Percentiles rank a stretch among this genome's conserved stretches.
phyloP scores from a whole-genome alignment of 495 filamentous ascomycete genomes.

The Annulohypoxylon stygium region DNA sequence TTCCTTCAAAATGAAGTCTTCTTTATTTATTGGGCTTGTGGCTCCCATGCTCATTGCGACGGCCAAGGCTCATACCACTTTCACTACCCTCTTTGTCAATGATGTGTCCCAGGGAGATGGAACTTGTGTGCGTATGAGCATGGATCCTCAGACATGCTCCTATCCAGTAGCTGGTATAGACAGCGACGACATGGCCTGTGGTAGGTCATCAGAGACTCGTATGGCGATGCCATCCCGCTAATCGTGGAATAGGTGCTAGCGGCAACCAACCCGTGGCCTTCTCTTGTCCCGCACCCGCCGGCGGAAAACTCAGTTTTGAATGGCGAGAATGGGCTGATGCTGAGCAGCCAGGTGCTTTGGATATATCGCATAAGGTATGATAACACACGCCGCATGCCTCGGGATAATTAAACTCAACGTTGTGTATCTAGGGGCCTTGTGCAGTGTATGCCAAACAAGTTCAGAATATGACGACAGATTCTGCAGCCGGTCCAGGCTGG shows the following conservation, averaged over 20 bases:
- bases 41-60: constrained; percentile 49
- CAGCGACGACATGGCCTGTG: constrained; percentile 77
- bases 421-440: constrained; percentile 62
- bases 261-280: constrained; percentile 69
- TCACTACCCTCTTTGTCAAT: constrained; percentile 75
- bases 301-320: constrained; percentile 70
- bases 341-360: constrained; percentile 66
- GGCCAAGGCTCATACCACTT: constrained; percentile 70
- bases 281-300: constrained; percentile 66
- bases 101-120: constrained; percentile 75
- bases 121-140: constrained; percentile 76
- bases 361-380: constrained; percentile 70
- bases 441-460: constrained; percentile 80
- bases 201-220: constrained; percentile 55
- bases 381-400: background rate
- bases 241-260: constrained; percentile 61
- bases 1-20: constrained; percentile 48
- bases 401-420: background rate
- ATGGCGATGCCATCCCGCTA: constrained; percentile 1
- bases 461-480: constrained; percentile 55
- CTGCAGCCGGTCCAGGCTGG: constrained; percentile 74
- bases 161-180: constrained; percentile 65
- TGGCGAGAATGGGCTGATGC: constrained; percentile 73
- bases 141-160: constrained; percentile 61
- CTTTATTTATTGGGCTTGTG: constrained; percentile 42